phyloP scores from a whole-genome alignment of 306 rosid genomes.

The Argentina anserina region DNA sequence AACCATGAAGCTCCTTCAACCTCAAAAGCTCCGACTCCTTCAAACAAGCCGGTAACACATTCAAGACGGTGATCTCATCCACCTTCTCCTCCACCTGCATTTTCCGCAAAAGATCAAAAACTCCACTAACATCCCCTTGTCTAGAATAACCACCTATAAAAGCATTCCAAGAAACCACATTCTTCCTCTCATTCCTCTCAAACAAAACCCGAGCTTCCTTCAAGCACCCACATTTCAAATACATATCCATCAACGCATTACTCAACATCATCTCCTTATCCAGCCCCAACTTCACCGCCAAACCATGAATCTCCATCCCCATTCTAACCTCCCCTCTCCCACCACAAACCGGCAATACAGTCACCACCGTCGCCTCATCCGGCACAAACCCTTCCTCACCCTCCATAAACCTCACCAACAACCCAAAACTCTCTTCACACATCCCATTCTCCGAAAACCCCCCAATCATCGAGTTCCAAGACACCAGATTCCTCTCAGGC shows the following conservation, averaged over 20 bases:
- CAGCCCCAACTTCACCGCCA: constrained; percentile 60
- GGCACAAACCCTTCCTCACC: constrained; percentile 44
- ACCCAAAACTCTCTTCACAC: constrained; percentile 32
- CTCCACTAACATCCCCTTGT: constrained; percentile 41
- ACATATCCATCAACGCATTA: constrained; percentile 75
- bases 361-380: constrained; percentile 72
- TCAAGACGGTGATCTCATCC: constrained; percentile 62
- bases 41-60: constrained; percentile 65
- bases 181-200: constrained; percentile 42
- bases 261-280: constrained; percentile 47
- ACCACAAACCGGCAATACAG: constrained; percentile 58
- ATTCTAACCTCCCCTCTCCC: constrained; percentile 37
- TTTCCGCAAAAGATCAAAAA: constrained; percentile 51
- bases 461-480: constrained; percentile 73
- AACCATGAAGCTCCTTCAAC: constrained; percentile 73
- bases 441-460: constrained; percentile 54
- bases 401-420: constrained; percentile 42
- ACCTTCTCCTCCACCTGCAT: constrained; percentile 55
- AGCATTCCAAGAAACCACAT: constrained; percentile 81
- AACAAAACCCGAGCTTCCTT: constrained; percentile 45
- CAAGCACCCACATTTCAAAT: constrained; percentile 61
- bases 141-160: constrained; percentile 62
- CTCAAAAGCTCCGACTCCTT: constrained; percentile 38
- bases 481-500: constrained; percentile 60
- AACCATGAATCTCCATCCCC: constrained; percentile 70